These are phyloP conservation scores for Eryngium alpinum DNA, from an alignment of 140 eudicot genomes.

Conservation along the genomic window DNA sequence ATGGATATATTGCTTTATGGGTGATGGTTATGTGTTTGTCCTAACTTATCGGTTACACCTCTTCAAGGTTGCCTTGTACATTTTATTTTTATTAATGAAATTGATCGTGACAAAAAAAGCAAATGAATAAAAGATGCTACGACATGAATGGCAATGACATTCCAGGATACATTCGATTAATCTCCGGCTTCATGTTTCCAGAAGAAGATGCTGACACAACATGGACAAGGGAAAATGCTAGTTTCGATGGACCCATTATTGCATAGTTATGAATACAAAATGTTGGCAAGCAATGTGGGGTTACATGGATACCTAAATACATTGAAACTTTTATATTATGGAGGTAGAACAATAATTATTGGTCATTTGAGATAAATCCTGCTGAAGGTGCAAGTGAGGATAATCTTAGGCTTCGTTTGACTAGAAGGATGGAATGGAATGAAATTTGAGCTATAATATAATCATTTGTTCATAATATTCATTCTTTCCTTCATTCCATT, in stretches of 20 bases:
- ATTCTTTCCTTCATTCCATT: too few relatives aligned
- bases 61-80: too few relatives aligned
- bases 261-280: slow-evolving; percentile 35
- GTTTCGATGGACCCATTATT: slow-evolving; percentile 38
- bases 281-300: slow-evolving; percentile 71
- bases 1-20: too few relatives aligned
- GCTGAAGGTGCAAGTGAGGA: slow-evolving; percentile 58
- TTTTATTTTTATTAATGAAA: too few relatives aligned
- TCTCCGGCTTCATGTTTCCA: slow-evolving; percentile 72
- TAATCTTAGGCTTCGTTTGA: too few relatives aligned
- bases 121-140: slow-evolving; percentile 59
- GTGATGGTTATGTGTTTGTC: too few relatives aligned
- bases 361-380: slow-evolving; percentile 58
- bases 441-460: too few relatives aligned
- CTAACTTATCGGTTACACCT: too few relatives aligned
- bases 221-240: slow-evolving; percentile 64
- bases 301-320: slow-evolving; percentile 59
- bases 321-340: slow-evolving; percentile 51
- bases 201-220: slow-evolving; percentile 71
- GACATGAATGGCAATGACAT: slow-evolving; percentile 51
- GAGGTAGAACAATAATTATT: slow-evolving; percentile 51
- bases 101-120: too few relatives aligned
- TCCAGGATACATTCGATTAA: slow-evolving; percentile 57
- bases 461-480: too few relatives aligned
- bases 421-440: too few relatives aligned